phyloP scores from a whole-genome alignment of 495 filamentous ascomycete species.

The Neurospora sp. region DNA sequence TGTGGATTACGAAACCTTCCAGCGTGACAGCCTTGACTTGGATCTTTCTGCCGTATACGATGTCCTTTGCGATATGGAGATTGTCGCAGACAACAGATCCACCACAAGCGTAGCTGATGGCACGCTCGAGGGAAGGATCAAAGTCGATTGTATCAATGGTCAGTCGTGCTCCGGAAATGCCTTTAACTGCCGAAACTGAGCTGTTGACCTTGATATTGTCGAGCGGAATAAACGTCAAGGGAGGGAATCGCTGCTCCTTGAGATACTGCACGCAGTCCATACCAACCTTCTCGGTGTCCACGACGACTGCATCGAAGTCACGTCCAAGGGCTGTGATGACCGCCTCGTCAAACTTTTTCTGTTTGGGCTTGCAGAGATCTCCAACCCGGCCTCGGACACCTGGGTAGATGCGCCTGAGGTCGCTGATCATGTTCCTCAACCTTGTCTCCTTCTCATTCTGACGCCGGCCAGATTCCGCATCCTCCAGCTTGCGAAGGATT shows the following conservation, averaged over 20 bases:
- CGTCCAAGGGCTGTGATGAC: conserved; percentile 87
- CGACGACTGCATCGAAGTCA: conserved; percentile 87
- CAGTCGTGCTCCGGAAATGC: conserved; percentile 71
- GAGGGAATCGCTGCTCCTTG: conserved; percentile 74
- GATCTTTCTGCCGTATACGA: conserved; percentile 76
- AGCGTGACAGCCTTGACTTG: conserved; percentile 91
- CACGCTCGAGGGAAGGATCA: conserved; percentile 74
- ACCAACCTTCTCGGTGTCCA: conserved; percentile 92
- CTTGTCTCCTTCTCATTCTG: conserved; percentile 72
- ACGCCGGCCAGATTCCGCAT: conserved; percentile 72
- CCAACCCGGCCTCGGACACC: conserved; percentile 85
- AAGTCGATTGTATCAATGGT: conserved; percentile 97
- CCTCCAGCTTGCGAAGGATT: conserved; percentile 64
- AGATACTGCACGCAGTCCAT: conserved; percentile 92
- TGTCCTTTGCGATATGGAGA: conserved; percentile 70
- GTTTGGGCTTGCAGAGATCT: conserved; percentile 89
- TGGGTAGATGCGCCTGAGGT: conserved; percentile 83
- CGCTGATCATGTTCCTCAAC: conserved; percentile 67
- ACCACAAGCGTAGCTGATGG: conserved; percentile 89
- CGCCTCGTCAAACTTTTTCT: conserved; percentile 90
- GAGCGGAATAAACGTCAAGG: conserved; percentile 85
- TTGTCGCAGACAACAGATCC: conserved; percentile 94
- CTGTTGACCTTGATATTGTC: conserved; percentile 94
- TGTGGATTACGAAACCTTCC: conserved; percentile 89
- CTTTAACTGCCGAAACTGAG: conserved; percentile 81